phyloP scores from a whole-genome alignment of 768 basidiomycete genomes.

The Leccinellum luteum region DNA sequence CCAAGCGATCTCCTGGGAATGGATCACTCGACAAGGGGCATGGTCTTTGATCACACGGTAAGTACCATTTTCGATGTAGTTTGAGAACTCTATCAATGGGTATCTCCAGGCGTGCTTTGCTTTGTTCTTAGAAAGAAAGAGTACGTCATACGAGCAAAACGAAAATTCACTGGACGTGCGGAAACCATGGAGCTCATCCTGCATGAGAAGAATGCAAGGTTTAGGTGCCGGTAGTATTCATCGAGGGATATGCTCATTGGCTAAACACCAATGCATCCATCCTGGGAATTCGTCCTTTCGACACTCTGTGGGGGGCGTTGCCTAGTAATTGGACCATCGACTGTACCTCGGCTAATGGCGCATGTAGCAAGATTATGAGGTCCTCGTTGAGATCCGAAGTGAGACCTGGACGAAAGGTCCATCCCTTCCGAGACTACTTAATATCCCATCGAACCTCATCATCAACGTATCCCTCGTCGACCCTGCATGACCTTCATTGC shows the following conservation, averaged over 20 bases:
- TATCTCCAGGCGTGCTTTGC: conserved; percentile 24
- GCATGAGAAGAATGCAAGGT: conserved; percentile 2
- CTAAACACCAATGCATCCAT: conserved; percentile 14
- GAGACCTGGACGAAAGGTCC: conserved; percentile 22
- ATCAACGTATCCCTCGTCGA: conserved; percentile 3
- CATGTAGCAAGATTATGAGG: neutral
- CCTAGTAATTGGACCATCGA: conserved; percentile 21
- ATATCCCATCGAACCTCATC: conserved; percentile 10
- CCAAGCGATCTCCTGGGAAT: neutral
- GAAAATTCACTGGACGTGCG: neutral
- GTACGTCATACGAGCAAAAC: conserved; percentile 17
- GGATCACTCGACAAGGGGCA: conserved; percentile 1
- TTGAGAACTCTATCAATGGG: neutral
- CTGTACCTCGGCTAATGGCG: conserved; percentile 4
- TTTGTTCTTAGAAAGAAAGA: neutral
- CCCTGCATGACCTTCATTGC: neutral
- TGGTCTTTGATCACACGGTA: neutral
- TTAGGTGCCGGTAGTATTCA: conserved; percentile 22
- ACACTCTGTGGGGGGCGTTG: conserved; percentile 16
- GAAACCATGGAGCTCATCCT: conserved; percentile 19
- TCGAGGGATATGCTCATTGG: conserved; percentile 27
- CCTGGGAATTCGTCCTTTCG: conserved; percentile 25
- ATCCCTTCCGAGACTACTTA: conserved; percentile 9
- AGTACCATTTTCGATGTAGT: neutral
- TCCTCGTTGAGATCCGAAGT: conserved; percentile 26